Base-by-base conservation (phyloP, 2,329 filamentous ascomycete species). In the Alternaria solani region DNA sequence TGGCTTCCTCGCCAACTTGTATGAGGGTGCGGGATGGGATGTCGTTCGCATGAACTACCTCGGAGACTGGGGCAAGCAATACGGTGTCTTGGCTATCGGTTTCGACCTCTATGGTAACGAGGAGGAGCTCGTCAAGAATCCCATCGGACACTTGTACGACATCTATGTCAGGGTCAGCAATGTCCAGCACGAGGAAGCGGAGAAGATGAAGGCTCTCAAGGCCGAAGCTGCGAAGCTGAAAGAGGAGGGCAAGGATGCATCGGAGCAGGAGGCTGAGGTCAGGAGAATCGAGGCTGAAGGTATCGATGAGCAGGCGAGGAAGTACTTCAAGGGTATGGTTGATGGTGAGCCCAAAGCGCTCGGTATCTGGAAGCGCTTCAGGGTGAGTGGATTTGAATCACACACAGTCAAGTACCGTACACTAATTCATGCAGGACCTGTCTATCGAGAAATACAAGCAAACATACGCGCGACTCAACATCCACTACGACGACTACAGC, bases 91-190 rank as follows among this genome's bases (percentile, higher is more conserved):
- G 42, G 91, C 91, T 5, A 83, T 94, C 56, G 91, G 89, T 0
- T 95, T 90, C 75, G 85, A 91, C 74, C 87, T 87, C 70, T 94
- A 90, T 75, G 92, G 92, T 30, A 87, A 86, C 61, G 91, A 94
- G 77, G 88, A 90, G 67, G 86, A 88, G 60, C 84, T 95, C 12
- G 78, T 86, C 64, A 83, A 84, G 48, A 91, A 94, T 71, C 91
- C 92, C 12, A 93, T 94, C 73, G 91, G 91, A 77, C 92, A 95
- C 76, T 82, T 95, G 9, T 94, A 90, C 77, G 87, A 93, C 71
- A 89, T 95, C 52, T 95, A 94, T 71, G 91, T 94, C 64, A 86
- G 88, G 77, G 92, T 94, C 77, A 88, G 88, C 68, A 83, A 83
- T 38, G 83, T 89, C 4, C 85, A 89, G 64, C 78, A 82, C 2